Evolutionary conservation across 1,284 basidiomycete species (phyloP).

Genomic region (Sporisorium iseilematis-ciliati): DNA sequence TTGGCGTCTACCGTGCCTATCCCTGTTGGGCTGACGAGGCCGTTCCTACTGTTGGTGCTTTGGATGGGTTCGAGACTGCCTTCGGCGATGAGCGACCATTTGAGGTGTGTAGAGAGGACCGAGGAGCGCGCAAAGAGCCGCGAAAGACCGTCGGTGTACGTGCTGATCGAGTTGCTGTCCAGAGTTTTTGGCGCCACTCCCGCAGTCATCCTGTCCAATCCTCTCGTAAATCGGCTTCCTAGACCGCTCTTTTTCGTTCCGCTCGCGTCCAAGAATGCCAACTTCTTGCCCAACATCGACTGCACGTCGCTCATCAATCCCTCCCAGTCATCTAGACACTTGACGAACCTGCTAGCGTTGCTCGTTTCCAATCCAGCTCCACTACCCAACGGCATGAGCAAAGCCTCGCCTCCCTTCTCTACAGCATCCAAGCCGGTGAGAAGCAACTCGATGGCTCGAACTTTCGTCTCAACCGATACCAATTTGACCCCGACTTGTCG

Average conservation of each 20-base stretch:
- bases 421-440: constrained; percentile 81
- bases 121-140: not conserved
- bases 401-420: constrained; percentile 62
- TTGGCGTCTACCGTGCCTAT: constrained; percentile 14
- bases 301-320: constrained; percentile 82
- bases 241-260: constrained; percentile 14
- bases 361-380: constrained; percentile 51
- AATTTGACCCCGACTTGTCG: constrained; percentile 80
- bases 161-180: not conserved
- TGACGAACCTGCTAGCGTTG: constrained; percentile 68
- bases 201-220: constrained; percentile 30
- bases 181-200: constrained; percentile 15
- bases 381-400: constrained; percentile 36
- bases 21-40: constrained; percentile 5
- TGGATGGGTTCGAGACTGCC: not conserved
- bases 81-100: constrained; percentile 14
- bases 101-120: constrained; percentile 11
- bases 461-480: constrained; percentile 82
- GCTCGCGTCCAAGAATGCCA: constrained; percentile 73
- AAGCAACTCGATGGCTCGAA: constrained; percentile 83
- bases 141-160: constrained; percentile 14
- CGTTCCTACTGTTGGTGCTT: too few relatives aligned
- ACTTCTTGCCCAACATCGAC: constrained; percentile 78
- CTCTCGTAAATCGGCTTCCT: constrained; percentile 21
- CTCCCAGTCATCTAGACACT: constrained; percentile 78